Percentiles rank a stretch among this genome's conserved stretches.
Conservation (phyloP, 1,139 yeast species). For the Kurtzmaniella quercitrusa region DNA sequence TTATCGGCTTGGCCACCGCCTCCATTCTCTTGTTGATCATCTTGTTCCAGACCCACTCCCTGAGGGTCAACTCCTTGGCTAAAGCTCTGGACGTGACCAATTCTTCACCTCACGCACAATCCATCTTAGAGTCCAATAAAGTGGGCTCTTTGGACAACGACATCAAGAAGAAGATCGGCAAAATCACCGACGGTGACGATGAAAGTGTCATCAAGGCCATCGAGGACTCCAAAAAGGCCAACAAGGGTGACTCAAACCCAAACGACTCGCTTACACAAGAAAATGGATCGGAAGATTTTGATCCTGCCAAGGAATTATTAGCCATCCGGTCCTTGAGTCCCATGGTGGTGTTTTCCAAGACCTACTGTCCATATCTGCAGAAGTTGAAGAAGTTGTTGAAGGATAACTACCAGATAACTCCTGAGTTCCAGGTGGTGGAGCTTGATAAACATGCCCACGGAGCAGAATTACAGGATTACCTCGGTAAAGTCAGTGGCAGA, state of each 20-base stretch:
- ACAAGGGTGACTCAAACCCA: conserved; percentile 1
- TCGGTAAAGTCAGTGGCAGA: conserved; percentile 56
- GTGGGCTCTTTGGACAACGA: background rate
- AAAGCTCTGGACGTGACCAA: background rate
- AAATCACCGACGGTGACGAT: conserved; percentile 2
- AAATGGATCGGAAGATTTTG: conserved; percentile 31
- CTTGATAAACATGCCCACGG: conserved; percentile 76
- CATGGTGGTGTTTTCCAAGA: conserved; percentile 66
- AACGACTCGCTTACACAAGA: conserved; percentile 2
- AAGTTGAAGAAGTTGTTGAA: conserved; percentile 61
- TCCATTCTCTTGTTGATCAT: conserved; percentile 13
- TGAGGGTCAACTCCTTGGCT: conserved; percentile 1
- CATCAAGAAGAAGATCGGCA: conserved; percentile 1
- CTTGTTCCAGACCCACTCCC: conserved; percentile 11
- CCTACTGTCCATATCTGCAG: conserved; percentile 72
- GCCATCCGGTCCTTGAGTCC: conserved; percentile 63
- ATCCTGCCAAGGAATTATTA: conserved; percentile 57
- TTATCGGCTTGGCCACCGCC: conserved; percentile 15
- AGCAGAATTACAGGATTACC: conserved; percentile 52
- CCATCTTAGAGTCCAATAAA: background rate
- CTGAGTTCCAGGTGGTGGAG: conserved; percentile 72
- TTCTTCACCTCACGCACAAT: background rate
- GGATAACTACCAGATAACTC: conserved; percentile 65
- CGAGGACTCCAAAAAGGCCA: conserved; percentile 2
- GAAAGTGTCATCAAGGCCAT: conserved; percentile 3